Evolutionary conservation across 2,329 filamentous ascomycete genomes (phyloP).

Genomic region (Alternaria panax): DNA sequence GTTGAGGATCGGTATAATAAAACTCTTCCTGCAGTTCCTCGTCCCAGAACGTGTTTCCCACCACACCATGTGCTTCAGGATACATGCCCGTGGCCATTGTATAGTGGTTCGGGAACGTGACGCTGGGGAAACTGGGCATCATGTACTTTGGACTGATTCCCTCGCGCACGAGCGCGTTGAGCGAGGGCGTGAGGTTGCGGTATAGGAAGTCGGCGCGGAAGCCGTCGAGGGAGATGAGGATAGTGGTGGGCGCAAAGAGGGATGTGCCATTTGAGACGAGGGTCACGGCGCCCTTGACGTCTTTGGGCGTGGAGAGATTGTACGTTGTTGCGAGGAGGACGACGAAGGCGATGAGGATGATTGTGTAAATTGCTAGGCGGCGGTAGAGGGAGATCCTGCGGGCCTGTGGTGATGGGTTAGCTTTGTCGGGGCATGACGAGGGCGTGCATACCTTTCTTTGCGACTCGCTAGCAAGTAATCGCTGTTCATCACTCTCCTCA

Average conservation of each 20-base stretch:
- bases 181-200: constrained; percentile 80
- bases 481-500: constrained; percentile 58
- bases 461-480: constrained; percentile 61
- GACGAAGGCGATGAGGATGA: constrained; percentile 62
- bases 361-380: constrained; percentile 51
- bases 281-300: constrained; percentile 34
- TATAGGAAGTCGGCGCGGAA: constrained; percentile 94
- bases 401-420: constrained; percentile 29
- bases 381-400: constrained; percentile 49
- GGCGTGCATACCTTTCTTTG: constrained; percentile 39
- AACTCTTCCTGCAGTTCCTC: constrained; percentile 79
- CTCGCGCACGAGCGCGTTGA: constrained; percentile 78
- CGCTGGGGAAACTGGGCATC: constrained; percentile 91
- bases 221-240: constrained; percentile 92
- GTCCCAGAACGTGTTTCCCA: constrained; percentile 96
- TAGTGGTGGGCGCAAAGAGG: constrained; percentile 87
- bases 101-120: constrained; percentile 95
- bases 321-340: constrained; percentile 65
- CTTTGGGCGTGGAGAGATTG: constrained; percentile 55
- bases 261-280: constrained; percentile 80
- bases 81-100: constrained; percentile 91
- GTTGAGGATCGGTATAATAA: constrained; percentile 79
- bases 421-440: constrained; percentile 46
- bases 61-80: constrained; percentile 89
- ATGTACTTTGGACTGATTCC: constrained; percentile 93